phyloP scores from a whole-genome alignment of 2,329 filamentous ascomycete genomes.

The Cordyceps fumosorosea region DNA sequence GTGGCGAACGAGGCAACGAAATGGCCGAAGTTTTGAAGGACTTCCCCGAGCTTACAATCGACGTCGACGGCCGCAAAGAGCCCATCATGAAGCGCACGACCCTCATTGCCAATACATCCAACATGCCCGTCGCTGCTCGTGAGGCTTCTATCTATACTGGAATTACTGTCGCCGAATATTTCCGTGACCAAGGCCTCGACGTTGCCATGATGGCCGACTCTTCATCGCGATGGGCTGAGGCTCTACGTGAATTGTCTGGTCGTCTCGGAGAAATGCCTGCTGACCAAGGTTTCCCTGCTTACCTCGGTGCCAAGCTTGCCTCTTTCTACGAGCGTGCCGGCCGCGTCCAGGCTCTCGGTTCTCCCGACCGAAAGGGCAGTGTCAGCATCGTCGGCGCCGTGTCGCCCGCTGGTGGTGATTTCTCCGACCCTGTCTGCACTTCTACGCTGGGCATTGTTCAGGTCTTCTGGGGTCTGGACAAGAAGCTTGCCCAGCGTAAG shows the following conservation, averaged over 20 bases:
- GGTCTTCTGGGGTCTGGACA: constrained; percentile 99
- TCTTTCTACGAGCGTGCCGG: constrained; percentile 99
- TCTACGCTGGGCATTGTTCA: constrained; percentile 95
- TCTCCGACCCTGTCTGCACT: constrained; percentile 94
- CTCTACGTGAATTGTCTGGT: constrained; percentile 95
- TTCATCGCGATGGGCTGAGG: constrained; percentile 95
- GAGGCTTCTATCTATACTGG: constrained; percentile 98
- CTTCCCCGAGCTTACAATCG: constrained; percentile 95
- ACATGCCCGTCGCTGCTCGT: constrained; percentile 98
- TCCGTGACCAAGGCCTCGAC: constrained; percentile 92
- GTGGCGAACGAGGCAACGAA: constrained; percentile 91
- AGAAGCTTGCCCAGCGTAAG: constrained; percentile 98
- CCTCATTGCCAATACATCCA: constrained; percentile 97
- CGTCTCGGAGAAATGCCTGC: constrained; percentile 99
- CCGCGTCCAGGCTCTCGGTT: constrained; percentile 76
- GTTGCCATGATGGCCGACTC: constrained; percentile 99
- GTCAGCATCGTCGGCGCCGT: constrained; percentile 98
- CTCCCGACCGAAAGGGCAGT: constrained; percentile 81
- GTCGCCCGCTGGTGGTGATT: constrained; percentile 96
- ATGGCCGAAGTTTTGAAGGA: constrained; percentile 99
- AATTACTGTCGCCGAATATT: constrained; percentile 93
- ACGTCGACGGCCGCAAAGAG: constrained; percentile 88
- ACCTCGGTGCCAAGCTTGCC: constrained; percentile 91
- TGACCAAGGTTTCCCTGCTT: constrained; percentile 98
- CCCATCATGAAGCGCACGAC: constrained; percentile 99